Evolutionary conservation across 2,329 filamentous ascomycete species (phyloP), one percentile per base, ranked within the genome.

Genomic region (Alternaria alternata): DNA sequence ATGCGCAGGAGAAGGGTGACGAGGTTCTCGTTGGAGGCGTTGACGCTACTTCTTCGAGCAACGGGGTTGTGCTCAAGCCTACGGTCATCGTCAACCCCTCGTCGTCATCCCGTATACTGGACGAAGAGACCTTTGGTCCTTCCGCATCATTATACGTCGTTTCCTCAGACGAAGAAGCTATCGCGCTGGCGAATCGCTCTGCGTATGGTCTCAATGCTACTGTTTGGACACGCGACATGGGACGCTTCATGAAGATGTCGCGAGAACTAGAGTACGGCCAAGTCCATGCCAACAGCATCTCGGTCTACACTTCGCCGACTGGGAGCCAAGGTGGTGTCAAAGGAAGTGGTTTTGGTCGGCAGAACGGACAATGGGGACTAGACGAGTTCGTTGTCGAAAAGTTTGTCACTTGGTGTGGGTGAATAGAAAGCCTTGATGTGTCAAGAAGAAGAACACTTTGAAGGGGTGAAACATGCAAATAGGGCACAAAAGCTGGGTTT

Each of bases 151-250:
- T 94, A 18, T 85, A 89, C n/a, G 80, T 84, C 11, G 83, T 93
- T 18, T 83, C 88, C 34, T 80, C 75, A 2, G 89, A 91, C 55
- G 90, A 91, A 18, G 89, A 92, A 63, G 91, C 90, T 0, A 76
- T 94, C 20, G 80, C 81, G n/a, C 79, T 93, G 18, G 91, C 91
- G n/a, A 95, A 95, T 73, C 89, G 93, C 70, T 92, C 89, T 2
- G 89, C 91, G 52, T 94, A 93, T 72, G 91, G 91, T 4, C 82
- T 95, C 20, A 83, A 83, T n/a, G 85, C 88, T 4, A 85, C 90
- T 0, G 86, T 95, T 1, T 94, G 61, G 61, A 57, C 57, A 5
- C 92, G 75, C 92, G 91, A 0, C 80, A 84, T 63, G 88, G 91
- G 72, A 77, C 93, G 61, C 68, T 72, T 9, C 61, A 78, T 55